phyloP scores from a whole-genome alignment of 768 basidiomycete species.

The Russula griseocarnosa region DNA sequence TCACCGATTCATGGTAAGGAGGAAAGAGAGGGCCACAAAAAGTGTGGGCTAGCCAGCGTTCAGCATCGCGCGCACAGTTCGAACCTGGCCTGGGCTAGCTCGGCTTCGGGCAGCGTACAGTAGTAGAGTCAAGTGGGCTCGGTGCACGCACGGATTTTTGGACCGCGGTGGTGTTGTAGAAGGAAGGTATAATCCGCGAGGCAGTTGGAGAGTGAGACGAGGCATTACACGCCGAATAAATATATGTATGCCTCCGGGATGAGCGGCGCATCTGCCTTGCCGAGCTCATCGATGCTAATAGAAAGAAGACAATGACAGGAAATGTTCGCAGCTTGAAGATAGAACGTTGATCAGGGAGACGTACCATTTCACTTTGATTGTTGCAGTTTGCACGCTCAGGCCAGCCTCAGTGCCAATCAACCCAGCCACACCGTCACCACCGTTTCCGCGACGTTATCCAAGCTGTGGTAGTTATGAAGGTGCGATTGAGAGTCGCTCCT shows the following conservation, averaged over 20 bases:
- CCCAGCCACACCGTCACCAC: constrained; percentile 66
- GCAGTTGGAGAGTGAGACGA: constrained; percentile 82
- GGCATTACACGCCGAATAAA: constrained; percentile 84
- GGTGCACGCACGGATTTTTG: constrained; percentile 68
- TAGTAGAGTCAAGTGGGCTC: constrained; percentile 61
- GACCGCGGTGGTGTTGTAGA: constrained; percentile 69
- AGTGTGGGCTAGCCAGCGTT: constrained; percentile 90
- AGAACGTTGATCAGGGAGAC: constrained; percentile 28
- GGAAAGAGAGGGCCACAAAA: constrained; percentile 83
- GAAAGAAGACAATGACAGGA: neutral
- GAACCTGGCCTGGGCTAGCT: constrained; percentile 57
- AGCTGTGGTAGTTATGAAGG: too few relatives aligned
- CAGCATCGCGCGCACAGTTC: constrained; percentile 70
- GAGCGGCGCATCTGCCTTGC: constrained; percentile 91
- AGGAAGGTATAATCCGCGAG: constrained; percentile 46
- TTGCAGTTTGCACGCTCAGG: constrained; percentile 62
- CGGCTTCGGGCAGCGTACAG: constrained; percentile 52
- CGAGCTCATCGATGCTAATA: constrained; percentile 94
- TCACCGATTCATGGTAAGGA: constrained; percentile 89
- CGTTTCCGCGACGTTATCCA: too few relatives aligned
- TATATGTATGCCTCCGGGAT: constrained; percentile 95
- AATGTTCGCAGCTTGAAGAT: neutral
- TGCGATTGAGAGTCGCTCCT: constrained; percentile 37
- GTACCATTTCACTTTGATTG: constrained; percentile 90
- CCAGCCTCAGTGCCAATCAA: constrained; percentile 74